These are phyloP conservation scores for Kockiozyma suomiensis DNA, from an alignment of 805 yeast genomes.

Conservation along the genomic window DNA sequence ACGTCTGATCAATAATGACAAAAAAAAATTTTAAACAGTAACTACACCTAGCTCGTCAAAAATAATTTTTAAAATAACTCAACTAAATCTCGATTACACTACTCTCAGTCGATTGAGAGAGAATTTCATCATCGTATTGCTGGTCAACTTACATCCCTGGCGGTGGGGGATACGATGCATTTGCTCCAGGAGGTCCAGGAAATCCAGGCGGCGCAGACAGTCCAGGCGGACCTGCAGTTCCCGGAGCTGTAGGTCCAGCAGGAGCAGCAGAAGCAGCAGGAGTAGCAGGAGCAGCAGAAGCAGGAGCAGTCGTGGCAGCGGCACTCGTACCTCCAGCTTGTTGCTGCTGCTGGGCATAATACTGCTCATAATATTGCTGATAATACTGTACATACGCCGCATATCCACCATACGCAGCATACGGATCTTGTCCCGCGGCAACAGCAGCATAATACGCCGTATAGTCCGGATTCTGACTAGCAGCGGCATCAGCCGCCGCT, in stretches of 20 bases:
- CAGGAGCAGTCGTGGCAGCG: background rate
- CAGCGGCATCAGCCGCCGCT: slow-evolving; percentile 14
- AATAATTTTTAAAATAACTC: background rate
- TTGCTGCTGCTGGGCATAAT: slow-evolving; percentile 27
- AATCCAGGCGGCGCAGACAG: background rate
- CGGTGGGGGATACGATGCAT: background rate
- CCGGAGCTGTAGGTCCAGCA: background rate
- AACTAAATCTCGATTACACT: too few relatives aligned
- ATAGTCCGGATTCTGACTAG: slow-evolving; percentile 28
- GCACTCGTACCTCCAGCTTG: slow-evolving; percentile 13
- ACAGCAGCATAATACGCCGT: slow-evolving; percentile 34
- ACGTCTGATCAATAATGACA: too few relatives aligned
- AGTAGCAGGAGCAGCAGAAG: background rate
- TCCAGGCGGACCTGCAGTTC: background rate
- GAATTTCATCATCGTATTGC: too few relatives aligned
- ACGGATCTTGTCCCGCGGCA: slow-evolving; percentile 36
- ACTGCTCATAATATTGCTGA: slow-evolving; percentile 35
- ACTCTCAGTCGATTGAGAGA: too few relatives aligned
- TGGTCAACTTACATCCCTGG: slow-evolving; percentile 9
- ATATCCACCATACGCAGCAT: slow-evolving; percentile 38
- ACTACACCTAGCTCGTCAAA: background rate
- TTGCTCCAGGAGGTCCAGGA: background rate
- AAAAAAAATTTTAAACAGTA: background rate
- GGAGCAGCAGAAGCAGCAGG: background rate
- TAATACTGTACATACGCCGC: slow-evolving; percentile 36